Conservation (phyloP, 1,284 basidiomycete genomes). For the Ustilago sp. region DNA sequence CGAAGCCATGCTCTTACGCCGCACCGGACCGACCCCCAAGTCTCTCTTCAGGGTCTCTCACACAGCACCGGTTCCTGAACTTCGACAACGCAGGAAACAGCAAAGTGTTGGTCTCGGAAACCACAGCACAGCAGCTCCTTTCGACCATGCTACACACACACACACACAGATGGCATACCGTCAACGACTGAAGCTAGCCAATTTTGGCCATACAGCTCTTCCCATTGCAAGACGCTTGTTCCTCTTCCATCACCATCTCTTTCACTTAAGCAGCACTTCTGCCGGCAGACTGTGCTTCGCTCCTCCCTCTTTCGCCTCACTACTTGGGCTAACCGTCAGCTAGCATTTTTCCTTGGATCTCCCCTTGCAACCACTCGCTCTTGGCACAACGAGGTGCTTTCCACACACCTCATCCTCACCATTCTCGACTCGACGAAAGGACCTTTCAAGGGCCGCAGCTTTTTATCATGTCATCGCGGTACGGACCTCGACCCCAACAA, state of each 20-base stretch:
- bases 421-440: neutral
- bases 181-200: neutral
- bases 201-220: neutral
- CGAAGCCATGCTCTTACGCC: neutral
- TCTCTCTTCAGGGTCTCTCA: neutral
- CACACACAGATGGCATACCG: neutral
- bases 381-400: neutral
- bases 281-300: neutral
- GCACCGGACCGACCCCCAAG: neutral
- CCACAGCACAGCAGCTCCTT: neutral
- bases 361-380: too few species aligned
- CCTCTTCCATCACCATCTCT: neutral
- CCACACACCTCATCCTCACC: neutral
- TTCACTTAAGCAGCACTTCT: conserved; percentile 6
- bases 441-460: neutral
- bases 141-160: neutral
- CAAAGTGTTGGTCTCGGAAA: conserved; percentile 13
- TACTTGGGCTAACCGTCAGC: neutral
- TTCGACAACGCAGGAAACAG: conserved; percentile 19
- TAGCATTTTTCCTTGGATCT: neutral
- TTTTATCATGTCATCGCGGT: conserved; percentile 27
- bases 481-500: conserved; percentile 18
- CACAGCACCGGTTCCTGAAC: conserved; percentile 11
- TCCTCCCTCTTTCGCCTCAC: neutral
- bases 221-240: neutral